These are phyloP conservation scores for Leptographium procerum DNA, from an alignment of 2,329 filamentous ascomycete genomes.

Conservation along the genomic window DNA sequence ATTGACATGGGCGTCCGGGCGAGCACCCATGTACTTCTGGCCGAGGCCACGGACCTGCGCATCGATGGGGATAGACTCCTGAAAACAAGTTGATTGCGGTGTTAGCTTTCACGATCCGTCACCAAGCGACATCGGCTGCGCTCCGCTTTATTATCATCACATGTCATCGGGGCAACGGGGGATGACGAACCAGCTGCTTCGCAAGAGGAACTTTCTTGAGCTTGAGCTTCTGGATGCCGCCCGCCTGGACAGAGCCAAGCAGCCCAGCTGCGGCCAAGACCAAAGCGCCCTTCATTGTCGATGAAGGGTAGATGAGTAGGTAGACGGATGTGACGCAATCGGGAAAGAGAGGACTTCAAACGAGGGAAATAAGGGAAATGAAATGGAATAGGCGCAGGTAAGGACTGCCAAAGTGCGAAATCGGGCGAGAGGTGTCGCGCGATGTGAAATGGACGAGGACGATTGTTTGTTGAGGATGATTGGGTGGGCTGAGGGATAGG, in stretches of 20 bases:
- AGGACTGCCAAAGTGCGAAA: slow-evolving; percentile 1
- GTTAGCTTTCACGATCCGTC: neutral
- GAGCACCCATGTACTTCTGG: slow-evolving; percentile 91
- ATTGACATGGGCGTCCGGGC: slow-evolving; percentile 57
- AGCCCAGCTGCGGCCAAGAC: slow-evolving; percentile 63
- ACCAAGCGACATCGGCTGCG: neutral
- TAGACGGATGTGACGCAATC: neutral
- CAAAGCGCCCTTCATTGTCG: slow-evolving; percentile 75
- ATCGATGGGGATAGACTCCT: slow-evolving; percentile 71
- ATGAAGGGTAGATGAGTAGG: slow-evolving; percentile 16
- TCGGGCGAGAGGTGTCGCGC: slow-evolving; percentile 5
- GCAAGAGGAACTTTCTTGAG: slow-evolving; percentile 90
- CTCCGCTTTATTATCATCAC: neutral
- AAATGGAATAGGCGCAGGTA: neutral
- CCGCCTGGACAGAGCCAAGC: slow-evolving; percentile 67
- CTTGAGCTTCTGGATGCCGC: slow-evolving; percentile 86
- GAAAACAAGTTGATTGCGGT: neutral
- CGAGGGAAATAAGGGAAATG: too few species aligned
- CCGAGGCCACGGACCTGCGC: slow-evolving; percentile 71
- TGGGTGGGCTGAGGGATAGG: neutral
- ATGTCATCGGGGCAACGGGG: neutral
- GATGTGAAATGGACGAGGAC: neutral
- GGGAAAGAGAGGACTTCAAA: neutral
- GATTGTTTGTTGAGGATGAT: slow-evolving; percentile 1
- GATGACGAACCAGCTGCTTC: slow-evolving; percentile 70